Evolutionary conservation across 371 early-diverging fungal genomes (phyloP), one percentile per base, ranked within the genome.

Genomic region (Mortierella sp.): DNA sequence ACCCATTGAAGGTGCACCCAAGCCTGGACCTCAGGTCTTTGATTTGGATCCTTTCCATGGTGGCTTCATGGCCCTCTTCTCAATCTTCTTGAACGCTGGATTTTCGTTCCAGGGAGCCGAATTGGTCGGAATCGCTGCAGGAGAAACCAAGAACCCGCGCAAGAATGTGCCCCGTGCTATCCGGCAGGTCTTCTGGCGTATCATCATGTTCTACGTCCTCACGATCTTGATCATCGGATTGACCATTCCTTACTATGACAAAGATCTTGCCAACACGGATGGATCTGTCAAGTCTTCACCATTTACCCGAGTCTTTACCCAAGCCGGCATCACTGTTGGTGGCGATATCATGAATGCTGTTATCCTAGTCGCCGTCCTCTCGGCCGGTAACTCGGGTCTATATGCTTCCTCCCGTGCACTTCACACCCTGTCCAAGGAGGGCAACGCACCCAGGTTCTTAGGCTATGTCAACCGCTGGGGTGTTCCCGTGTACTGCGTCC

Each of bases 91-190:
- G 58, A 85, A 91, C 25, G 94, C 96, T 22, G 92, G 91, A 49
- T 96, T 93, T 73, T 87, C 91, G n/a, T 94, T 94, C 84, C 94
- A 94, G 64, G 96, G 96, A 25, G 92, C 94, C 0, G 91, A 88
- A 66, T 68, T 87, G 63, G 85, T 92, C 31, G 92, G 91, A 59
- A 82, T 92, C 64, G 89, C 92, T 13, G 89, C 89, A 13, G 91
- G 89, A 63, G 92, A 91, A 78, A 86, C 85, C 37, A 83, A 85
- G 49, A 91, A 90, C 65, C 92, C 86, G 60, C 81, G 84, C 16
- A 80, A 84, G 64, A 85, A 86, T 52, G 90, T 91, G 0, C 92
- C 92, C 44, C 72, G 79, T 10, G 90, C 88, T 1, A 86, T 87
- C 54, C 83, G 85, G 55, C 82, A 81, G 25, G 87, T 90, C 34